Percentiles rank a stretch among this genome's conserved stretches.
Conservation (phyloP, 768 basidiomycete genomes). For the Sutorius australiensis region DNA sequence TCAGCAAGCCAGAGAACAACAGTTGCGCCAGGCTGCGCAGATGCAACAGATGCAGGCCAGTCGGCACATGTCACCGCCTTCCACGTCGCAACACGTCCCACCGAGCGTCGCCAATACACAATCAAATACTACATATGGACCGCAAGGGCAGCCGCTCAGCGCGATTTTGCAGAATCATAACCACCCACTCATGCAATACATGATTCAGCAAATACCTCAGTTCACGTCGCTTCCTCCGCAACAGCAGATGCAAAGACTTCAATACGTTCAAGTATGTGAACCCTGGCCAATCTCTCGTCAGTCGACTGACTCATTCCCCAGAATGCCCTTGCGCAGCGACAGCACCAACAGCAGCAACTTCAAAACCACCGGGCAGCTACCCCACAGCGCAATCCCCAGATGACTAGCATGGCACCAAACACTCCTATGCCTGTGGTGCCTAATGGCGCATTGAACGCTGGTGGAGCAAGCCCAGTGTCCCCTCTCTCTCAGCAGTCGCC, state of each 20-base stretch:
- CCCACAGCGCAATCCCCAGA: slow-evolving; percentile 27
- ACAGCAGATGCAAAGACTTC: slow-evolving; percentile 59
- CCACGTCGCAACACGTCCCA: slow-evolving; percentile 20
- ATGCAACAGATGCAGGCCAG: slow-evolving; percentile 33
- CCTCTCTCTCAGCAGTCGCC: slow-evolving; percentile 29
- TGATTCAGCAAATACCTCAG: slow-evolving; percentile 47
- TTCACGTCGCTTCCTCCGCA: slow-evolving; percentile 50
- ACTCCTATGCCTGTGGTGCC: slow-evolving; percentile 23
- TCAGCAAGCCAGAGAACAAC: slow-evolving; percentile 33
- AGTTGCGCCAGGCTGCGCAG: slow-evolving; percentile 33
- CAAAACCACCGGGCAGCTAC: slow-evolving; percentile 23
- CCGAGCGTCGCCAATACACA: slow-evolving; percentile 18
- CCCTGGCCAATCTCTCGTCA: neutral
- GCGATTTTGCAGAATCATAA: slow-evolving; percentile 49
- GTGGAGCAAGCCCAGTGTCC: slow-evolving; percentile 29
- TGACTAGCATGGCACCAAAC: slow-evolving; percentile 30
- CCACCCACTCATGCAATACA: slow-evolving; percentile 58
- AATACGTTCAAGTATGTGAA: slow-evolving; percentile 45
- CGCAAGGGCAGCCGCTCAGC: slow-evolving; percentile 41
- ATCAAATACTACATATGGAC: slow-evolving; percentile 24
- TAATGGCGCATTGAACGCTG: slow-evolving; percentile 22
- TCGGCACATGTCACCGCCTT: slow-evolving; percentile 44
- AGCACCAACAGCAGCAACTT: slow-evolving; percentile 33
- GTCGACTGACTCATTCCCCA: slow-evolving; percentile 10
- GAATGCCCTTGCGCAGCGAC: slow-evolving; percentile 22